phyloP scores from a whole-genome alignment of 371 early-diverging fungal species.

The Saksenaea oblongispora region DNA sequence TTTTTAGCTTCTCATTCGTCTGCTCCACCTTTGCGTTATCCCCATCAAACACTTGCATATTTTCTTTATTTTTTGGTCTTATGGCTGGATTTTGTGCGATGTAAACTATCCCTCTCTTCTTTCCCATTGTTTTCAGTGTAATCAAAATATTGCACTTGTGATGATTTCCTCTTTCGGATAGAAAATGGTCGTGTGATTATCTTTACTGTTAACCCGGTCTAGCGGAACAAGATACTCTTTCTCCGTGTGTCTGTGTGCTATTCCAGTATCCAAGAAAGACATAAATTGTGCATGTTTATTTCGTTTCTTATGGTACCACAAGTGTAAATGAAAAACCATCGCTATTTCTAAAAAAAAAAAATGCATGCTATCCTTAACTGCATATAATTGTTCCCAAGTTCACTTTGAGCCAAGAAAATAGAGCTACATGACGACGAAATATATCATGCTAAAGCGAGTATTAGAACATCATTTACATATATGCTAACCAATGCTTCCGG shows the following conservation, averaged over 20 bases:
- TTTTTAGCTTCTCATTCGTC: neutral
- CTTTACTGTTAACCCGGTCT: neutral
- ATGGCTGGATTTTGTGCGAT: neutral
- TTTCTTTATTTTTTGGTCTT: neutral
- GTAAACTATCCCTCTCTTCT: neutral
- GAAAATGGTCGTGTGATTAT: neutral
- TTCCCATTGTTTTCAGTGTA: neutral
- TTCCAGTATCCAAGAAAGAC: neutral
- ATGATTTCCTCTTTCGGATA: neutral
- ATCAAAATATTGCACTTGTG: slow-evolving; percentile 4
- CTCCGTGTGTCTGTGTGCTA: neutral
- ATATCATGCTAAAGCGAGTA: neutral
- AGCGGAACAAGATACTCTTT: neutral
- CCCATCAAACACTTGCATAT: neutral
- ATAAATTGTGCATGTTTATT: neutral
- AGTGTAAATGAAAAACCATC: neutral
- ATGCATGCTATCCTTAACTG: neutral
- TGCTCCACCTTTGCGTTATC: neutral
- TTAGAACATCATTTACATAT: no score
- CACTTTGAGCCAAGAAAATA: neutral
- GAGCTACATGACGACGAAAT: neutral
- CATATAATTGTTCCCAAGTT: neutral
- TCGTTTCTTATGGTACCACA: neutral
- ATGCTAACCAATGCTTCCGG: no score
- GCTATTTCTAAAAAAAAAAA: neutral